Percentiles rank a stretch among this genome's conserved stretches.
Evolutionary conservation across 2,329 filamentous ascomycete genomes (phyloP).

Genomic region (Raffaelea albimanens): DNA sequence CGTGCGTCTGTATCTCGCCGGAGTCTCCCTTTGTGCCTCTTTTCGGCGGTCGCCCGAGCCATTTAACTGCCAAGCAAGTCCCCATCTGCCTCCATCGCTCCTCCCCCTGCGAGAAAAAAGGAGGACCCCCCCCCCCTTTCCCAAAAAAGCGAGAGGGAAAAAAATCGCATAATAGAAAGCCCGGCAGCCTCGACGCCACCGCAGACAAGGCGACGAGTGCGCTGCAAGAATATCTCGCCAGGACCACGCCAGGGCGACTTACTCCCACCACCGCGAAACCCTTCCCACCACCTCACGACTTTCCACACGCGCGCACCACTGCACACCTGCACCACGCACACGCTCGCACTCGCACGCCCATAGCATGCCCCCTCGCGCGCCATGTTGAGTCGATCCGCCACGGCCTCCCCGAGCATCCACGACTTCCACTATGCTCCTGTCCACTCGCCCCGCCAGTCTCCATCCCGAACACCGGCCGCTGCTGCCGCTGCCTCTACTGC

Average conservation of each 20-base stretch:
- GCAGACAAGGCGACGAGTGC: neutral
- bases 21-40: too few species aligned
- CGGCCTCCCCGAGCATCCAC: constrained; percentile 39
- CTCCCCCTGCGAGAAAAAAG: neutral
- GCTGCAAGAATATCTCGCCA: neutral
- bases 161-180: neutral
- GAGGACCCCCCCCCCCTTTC: too few species aligned
- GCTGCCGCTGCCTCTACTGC: constrained; percentile 12
- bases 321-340: too few species aligned
- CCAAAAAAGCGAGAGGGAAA: neutral
- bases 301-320: too few species aligned
- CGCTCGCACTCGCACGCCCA: neutral
- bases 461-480: constrained; percentile 24
- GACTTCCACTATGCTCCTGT: constrained; percentile 37
- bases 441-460: constrained; percentile 30
- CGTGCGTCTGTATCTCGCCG: too few species aligned
- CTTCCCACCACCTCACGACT: too few species aligned
- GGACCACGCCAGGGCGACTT: neutral
- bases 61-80: too few species aligned
- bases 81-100: too few species aligned
- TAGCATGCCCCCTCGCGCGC: constrained; percentile 7
- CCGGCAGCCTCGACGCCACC: neutral
- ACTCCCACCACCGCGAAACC: too few species aligned
- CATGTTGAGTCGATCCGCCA: constrained; percentile 53
- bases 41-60: too few species aligned